Evolutionary conservation across 257 asterid genomes (phyloP), one percentile per base, ranked within the genome.

Genomic region (Solanum ossicruentum): DNA sequence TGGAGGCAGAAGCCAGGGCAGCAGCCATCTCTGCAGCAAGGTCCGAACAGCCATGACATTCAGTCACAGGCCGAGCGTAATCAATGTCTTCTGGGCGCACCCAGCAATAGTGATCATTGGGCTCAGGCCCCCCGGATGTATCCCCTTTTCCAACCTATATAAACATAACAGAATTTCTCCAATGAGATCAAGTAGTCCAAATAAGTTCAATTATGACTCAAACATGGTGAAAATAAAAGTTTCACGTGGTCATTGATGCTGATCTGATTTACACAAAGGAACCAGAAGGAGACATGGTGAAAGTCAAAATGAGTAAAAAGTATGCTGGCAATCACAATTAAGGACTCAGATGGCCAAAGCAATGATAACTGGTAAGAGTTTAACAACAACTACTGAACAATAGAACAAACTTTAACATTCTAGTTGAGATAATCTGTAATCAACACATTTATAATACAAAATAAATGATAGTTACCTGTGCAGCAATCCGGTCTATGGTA

Each of bases 21-120:
- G 99, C 99, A 83, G 99, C 95, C 99, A 96, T 94, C 85, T 96
- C 99, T 12, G 97, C 95, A 45, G 99, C 92, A 85, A 96, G 97
- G 87, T 96, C 99, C 0, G 99, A 96, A 92, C 99, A 96, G 90
- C 91, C 39, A 57, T 70, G 75, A 69, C 98, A 96, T 86, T 87
- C 91, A 39, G 80, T 61, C 83, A 93, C 93, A 18, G 95, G 97
- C 52, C 99, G 86, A 0, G 80, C 89, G 1, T 96, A 94, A 85
- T 94, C 97, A 63, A 96, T 96, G 88, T 96, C 98, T 90, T 96
- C 99, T 0, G 99, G 99, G 3, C 98, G 92, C 92, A 90, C 92
- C 99, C 99, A 96, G 82, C 99, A 96, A 84, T 93, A 92, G 85
- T 94, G 99, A 86, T 96, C 99, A 78, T 96, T 96, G 41, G 92